Evolutionary conservation across 2,329 filamentous ascomycete genomes (phyloP).

Genomic region (Fusarium nodosum): DNA sequence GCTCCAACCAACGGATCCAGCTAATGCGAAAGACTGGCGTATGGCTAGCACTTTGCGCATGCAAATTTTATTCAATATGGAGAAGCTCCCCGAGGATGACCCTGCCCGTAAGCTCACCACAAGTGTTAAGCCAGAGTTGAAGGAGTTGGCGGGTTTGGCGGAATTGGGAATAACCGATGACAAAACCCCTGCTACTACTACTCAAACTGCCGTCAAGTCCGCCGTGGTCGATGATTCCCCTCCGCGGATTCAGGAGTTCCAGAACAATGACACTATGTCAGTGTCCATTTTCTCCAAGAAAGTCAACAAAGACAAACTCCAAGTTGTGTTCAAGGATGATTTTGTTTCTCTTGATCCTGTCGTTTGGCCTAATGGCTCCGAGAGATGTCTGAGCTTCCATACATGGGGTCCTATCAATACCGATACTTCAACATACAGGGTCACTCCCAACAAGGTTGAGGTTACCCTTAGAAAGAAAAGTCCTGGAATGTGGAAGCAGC

Average conservation of each 20-base stretch:
- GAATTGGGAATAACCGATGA: conserved; percentile 13
- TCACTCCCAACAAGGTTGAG: conserved; percentile 86
- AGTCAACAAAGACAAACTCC: conserved; percentile 57
- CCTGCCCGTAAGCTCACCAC: conserved; percentile 62
- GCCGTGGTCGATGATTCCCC: conserved; percentile 44
- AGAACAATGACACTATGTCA: conserved; percentile 53
- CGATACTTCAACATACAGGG: conserved; percentile 69
- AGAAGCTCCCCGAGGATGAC: conserved; percentile 60
- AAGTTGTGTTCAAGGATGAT: conserved; percentile 53
- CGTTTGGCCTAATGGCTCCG: conserved; percentile 63
- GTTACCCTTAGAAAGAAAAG: conserved; percentile 77
- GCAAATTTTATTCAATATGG: conserved; percentile 62
- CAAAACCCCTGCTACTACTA: not conserved
- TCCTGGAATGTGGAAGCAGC: conserved; percentile 75
- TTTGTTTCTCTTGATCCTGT: conserved; percentile 51
- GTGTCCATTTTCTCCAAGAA: conserved; percentile 61
- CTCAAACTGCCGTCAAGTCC: conserved; percentile 31
- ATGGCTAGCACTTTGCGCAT: conserved; percentile 62
- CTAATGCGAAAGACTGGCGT: conserved; percentile 52
- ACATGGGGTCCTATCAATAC: conserved; percentile 76
- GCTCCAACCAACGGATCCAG: conserved; percentile 3
- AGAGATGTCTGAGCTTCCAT: conserved; percentile 72
- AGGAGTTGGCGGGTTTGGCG: conserved; percentile 49
- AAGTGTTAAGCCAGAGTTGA: conserved; percentile 50
- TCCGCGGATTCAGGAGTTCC: conserved; percentile 54